Conservation (phyloP, 1,284 basidiomycete genomes). For the Melanopsichium pennsylvanicum region DNA sequence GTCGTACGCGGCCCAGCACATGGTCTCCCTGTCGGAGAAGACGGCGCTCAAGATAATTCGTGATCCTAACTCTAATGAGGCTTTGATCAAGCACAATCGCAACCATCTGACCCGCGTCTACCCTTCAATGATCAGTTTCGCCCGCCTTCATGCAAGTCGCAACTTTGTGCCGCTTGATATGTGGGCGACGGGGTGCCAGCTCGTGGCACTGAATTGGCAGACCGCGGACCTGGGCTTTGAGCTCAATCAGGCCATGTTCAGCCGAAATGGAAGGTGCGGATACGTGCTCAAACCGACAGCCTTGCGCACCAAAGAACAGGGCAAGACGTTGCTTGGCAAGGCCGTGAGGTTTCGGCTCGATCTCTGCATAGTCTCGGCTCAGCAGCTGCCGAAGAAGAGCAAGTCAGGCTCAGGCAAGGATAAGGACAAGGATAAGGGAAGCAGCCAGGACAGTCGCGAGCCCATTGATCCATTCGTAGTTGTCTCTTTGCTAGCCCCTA, state of each 20-base stretch:
- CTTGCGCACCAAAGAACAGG: slow-evolving; percentile 71
- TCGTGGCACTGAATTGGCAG: slow-evolving; percentile 99
- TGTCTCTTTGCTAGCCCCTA: slow-evolving; percentile 46
- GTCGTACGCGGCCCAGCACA: slow-evolving; percentile 83
- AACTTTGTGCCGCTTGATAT: slow-evolving; percentile 90
- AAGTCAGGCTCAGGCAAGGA: slow-evolving; percentile 41
- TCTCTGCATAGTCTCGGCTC: slow-evolving; percentile 80
- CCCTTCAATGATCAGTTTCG: slow-evolving; percentile 77
- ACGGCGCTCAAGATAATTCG: slow-evolving; percentile 57
- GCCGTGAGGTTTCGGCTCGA: slow-evolving; percentile 45
- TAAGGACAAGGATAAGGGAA: slow-evolving; percentile 29
- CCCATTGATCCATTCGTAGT: slow-evolving; percentile 55
- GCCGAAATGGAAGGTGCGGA: slow-evolving; percentile 81
- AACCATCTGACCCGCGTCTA: slow-evolving; percentile 87
- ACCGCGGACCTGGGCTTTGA: slow-evolving; percentile 75
- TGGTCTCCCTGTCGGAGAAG: slow-evolving; percentile 91
- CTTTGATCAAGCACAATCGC: slow-evolving; percentile 87
- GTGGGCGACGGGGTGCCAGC: slow-evolving; percentile 88
- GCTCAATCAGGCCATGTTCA: slow-evolving; percentile 95
- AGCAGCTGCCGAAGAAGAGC: slow-evolving; percentile 77
- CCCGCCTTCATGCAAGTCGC: slow-evolving; percentile 65
- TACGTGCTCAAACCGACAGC: slow-evolving; percentile 89
- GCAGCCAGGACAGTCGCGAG: slow-evolving; percentile 29
- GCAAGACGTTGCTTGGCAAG: slow-evolving; percentile 38
- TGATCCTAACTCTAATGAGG: slow-evolving; percentile 63